Evolutionary conservation across 192 early-diverging fungal genomes (phyloP), one percentile per base, ranked within the genome.

Genomic region (Rhizoclosmatium globosum): DNA sequence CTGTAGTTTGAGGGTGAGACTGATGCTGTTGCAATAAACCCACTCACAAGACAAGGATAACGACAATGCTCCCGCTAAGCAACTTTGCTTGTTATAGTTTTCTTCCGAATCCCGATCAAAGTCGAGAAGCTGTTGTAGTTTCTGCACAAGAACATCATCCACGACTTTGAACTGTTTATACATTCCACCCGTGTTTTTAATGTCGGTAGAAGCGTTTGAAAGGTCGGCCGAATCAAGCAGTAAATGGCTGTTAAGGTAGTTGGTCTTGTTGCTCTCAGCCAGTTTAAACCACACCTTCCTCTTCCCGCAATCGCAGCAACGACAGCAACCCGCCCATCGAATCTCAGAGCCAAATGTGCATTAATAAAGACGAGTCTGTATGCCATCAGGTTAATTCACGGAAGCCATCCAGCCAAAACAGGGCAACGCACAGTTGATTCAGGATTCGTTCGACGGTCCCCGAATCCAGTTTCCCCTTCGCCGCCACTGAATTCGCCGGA

Each of bases 301-400:
- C 7, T 21, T 23, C 47, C 45, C 9, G 45, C 74, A 47, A 59
- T 43, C 11, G 64, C 61, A 41, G 74, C 74, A 17, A 99, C 90
- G 1, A 96, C 91, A 0, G 92, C 94, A n/a, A 99, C 84, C 67
- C 89, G 85, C 79, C 96, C 98, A 71, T 97, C 94, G 59, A 94
- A 92, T 47, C 94, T 92, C 23, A 96, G 88, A 15, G 95, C 94
- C 71, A 99, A 82, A 82, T 96, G 95, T 4, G 96, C 97, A 82
- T 99, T 98, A 64, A 99, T 89, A 68, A 98, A 96, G 6, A 95
- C 87, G 39, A 96, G 74, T 21, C 48, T 76, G 21, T 45, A 42
- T 68, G 61, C 7, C 21, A 17, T 41, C 9, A 64, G 7, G 21
- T 6, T 64, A 11, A 41, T n/a, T 64, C 15, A 64, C 0, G 9